These are phyloP conservation scores for Chrysanthemum seticuspe DNA, from an alignment of 129 eudicot species.

Conservation along the genomic window DNA sequence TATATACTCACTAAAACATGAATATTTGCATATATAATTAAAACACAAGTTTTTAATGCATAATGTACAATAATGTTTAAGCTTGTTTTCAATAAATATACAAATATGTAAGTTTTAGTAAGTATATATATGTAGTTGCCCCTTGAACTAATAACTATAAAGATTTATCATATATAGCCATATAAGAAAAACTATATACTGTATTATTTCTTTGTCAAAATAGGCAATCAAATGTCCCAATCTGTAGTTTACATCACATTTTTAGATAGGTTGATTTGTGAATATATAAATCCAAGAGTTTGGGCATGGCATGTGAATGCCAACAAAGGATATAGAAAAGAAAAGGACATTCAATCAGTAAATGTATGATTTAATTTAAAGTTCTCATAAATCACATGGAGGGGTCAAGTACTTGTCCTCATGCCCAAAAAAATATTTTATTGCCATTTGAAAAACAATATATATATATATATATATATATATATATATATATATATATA, in stretches of 20 bases:
- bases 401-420: conserved; percentile 40
- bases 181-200: not conserved
- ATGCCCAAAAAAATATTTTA: not conserved
- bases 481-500: too few species aligned
- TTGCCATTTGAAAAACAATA: not conserved
- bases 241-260: conserved; percentile 17
- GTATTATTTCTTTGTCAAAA: not conserved
- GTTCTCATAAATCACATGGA: conserved; percentile 41
- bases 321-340: conserved; percentile 41
- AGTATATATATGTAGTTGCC: too few species aligned
- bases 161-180: too few species aligned
- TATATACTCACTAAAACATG: too few species aligned
- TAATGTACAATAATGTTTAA: too few species aligned
- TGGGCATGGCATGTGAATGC: conserved; percentile 40
- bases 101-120: too few species aligned
- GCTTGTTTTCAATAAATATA: too few species aligned
- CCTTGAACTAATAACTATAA: too few species aligned
- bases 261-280: conserved; percentile 10
- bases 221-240: conserved; percentile 29
- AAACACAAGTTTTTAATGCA: too few species aligned
- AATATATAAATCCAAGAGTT: conserved; percentile 28
- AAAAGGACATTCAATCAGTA: conserved; percentile 42
- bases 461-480: too few species aligned
- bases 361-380: conserved; percentile 39
- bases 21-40: too few species aligned